phyloP scores from a whole-genome alignment of 257 asterid species.

The Capsicum chinense region DNA sequence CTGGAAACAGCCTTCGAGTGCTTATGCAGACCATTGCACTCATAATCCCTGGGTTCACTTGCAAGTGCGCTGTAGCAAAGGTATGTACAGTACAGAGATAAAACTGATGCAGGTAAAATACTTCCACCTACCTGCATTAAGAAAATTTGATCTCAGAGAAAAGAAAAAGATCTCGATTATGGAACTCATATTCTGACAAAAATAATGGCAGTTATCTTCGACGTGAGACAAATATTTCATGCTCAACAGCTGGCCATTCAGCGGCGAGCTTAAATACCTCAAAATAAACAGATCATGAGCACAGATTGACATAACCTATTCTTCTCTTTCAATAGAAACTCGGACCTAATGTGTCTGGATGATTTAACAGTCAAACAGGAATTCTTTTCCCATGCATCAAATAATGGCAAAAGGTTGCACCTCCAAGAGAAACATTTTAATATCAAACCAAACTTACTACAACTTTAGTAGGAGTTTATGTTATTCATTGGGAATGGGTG shows the following conservation, averaged over 20 bases:
- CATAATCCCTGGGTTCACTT: constrained; percentile 94
- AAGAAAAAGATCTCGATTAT: neutral
- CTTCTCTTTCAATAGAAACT: neutral
- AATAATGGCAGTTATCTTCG: neutral
- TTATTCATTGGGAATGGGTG: neutral
- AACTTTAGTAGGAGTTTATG: neutral
- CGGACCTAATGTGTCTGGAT: neutral
- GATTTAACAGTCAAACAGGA: neutral
- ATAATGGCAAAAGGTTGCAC: constrained; percentile 4
- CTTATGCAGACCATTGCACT: constrained; percentile 92
- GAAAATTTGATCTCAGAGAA: constrained; percentile 16
- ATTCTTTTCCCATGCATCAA: neutral
- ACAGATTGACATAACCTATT: neutral
- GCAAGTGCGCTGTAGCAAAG: constrained; percentile 95
- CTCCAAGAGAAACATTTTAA: constrained; percentile 1
- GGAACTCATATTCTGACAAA: neutral
- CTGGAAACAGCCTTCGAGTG: constrained; percentile 86
- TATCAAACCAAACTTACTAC: neutral
- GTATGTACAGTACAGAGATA: constrained; percentile 91
- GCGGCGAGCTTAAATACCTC: neutral
- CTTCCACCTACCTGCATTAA: constrained; percentile 73
- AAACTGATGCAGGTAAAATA: constrained; percentile 86
- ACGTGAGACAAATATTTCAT: neutral
- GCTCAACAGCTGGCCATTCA: neutral
- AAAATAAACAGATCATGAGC: neutral